Base-by-base conservation (phyloP, 495 filamentous ascomycete genomes). In the Talaromyces ruber region DNA sequence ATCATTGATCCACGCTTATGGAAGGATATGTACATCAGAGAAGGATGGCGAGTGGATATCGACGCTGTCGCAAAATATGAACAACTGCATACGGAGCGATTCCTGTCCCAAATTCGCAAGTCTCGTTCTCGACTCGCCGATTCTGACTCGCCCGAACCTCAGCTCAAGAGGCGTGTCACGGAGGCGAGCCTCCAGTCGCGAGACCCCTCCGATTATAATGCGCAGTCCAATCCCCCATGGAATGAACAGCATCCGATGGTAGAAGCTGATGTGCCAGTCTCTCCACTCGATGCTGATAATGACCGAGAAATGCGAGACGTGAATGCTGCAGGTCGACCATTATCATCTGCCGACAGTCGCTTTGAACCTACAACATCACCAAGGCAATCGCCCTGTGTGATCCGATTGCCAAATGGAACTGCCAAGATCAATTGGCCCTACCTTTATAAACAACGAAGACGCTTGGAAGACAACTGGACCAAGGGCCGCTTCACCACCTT, bases 391-490 rank as follows among this genome's bases (percentile, higher is more conserved):
- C 72, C 74, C 12, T 63, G 79, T 7, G 60, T 77, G 6, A 63
- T 70, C 5, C 68, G 72, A 30, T 67, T 67, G 60, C 67, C 73
- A 14, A 71, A 77, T 30, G 73, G 75, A 24, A 65, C 67, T 6
- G 66, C 66, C 4, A 74, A 74, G 52, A 58, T 80, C 32, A 79
- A 79, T 55, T 80, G 76, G 76, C 64, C 88, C 51, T 88, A 95
- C 68, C 79, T 98, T 3, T 98, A 94, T 72, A 93, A 91, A 63
- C 90, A 96, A 76, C 85, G 93, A 52, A 81, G 86, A 62, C 81
- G 87, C 26, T 78, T 98, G 24, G 94, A 98, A 71, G 85, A 88
- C 6, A 98, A 98, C 72, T 98, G 94, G 94, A 82, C 88, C 47
- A 82, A 86, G 30, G 92, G 89, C 24, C 86, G 84, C 37, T 97